Percentiles rank a stretch among this genome's conserved stretches.
Evolutionary conservation across 768 basidiomycete genomes (phyloP).

Genomic region (Rhodosporidiobolus odoratus): DNA sequence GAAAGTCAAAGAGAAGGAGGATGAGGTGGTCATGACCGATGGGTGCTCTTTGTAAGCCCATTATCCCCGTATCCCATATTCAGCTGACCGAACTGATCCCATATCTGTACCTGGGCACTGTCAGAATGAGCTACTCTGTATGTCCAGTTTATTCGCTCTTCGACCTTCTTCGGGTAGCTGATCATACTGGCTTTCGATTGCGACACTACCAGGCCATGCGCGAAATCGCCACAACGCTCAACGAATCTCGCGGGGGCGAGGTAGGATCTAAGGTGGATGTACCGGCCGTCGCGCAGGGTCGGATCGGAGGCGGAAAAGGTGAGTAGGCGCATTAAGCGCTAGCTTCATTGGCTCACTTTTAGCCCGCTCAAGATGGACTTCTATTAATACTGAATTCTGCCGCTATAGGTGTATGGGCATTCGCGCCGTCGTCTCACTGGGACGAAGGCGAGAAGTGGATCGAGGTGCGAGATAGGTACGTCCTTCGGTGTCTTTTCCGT

Average conservation of each 20-base stretch:
- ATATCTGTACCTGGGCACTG: too few species aligned
- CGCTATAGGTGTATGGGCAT: constrained; percentile 25
- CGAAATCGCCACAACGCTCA: too few species aligned
- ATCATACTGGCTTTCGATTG: too few species aligned
- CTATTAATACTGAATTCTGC: too few species aligned
- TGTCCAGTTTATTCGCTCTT: background rate
- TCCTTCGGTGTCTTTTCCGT: background rate
- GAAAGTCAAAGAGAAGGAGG: background rate
- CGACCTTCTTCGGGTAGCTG: background rate
- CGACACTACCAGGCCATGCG: constrained; percentile 16
- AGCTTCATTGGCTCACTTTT: too few species aligned
- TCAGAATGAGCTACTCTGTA: background rate
- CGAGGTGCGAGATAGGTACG: constrained; percentile 27
- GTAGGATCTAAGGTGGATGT: background rate
- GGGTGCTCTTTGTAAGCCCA: constrained; percentile 21
- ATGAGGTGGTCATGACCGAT: constrained; percentile 30
- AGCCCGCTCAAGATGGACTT: too few species aligned
- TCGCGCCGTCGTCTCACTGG: background rate
- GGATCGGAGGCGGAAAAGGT: constrained; percentile 26
- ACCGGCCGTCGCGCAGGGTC: constrained; percentile 24
- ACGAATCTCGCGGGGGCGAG: background rate
- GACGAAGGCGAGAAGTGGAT: constrained; percentile 9
- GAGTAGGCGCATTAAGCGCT: background rate
- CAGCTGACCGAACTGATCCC: too few species aligned
- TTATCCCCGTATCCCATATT: too few species aligned